A percentile compares a stretch with the other conserved stretches of the same genome.
These are phyloP conservation scores for Rhinocladiella similis DNA, from an alignment of 2,329 filamentous ascomycete genomes.

Conservation along the genomic window DNA sequence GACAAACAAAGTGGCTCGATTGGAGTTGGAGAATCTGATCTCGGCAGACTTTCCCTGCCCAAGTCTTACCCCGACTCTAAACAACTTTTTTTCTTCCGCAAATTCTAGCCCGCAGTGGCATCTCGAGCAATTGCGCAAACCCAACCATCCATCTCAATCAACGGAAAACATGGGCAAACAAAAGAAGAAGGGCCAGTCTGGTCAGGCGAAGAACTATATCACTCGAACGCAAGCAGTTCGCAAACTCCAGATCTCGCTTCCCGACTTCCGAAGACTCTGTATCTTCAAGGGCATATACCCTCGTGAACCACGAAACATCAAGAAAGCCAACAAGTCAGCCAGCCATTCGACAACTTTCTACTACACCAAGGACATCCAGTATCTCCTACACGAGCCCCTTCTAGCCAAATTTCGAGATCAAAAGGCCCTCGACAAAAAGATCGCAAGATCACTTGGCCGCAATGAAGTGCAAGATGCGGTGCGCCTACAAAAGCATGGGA, in stretches of 20 bases:
- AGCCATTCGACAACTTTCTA: conserved; percentile 91
- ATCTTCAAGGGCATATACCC: conserved; percentile 99
- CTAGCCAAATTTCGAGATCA: conserved; percentile 95
- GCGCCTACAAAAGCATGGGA: conserved; percentile 86
- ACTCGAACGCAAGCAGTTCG: conserved; percentile 95
- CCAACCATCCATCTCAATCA: background rate
- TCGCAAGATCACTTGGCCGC: conserved; percentile 84
- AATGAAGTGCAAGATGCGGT: conserved; percentile 88
- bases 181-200: conserved; percentile 89
- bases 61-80: background rate
- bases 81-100: conserved; percentile 16
- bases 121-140: conserved; percentile 1
- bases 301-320: conserved; percentile 92
- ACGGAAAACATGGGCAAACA: conserved; percentile 64
- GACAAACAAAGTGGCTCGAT: conserved; percentile 7
- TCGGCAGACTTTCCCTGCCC: background rate
- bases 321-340: conserved; percentile 90
- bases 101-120: conserved; percentile 1
- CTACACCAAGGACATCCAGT: conserved; percentile 95
- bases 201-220: conserved; percentile 97
- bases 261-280: conserved; percentile 96
- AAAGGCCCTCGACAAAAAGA: conserved; percentile 97
- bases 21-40: conserved; percentile 4
- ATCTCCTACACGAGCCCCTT: conserved; percentile 93
- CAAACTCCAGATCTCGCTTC: conserved; percentile 95